Evolutionary conservation across 2,329 filamentous ascomycete genomes (phyloP), one percentile per base, ranked within the genome.

Genomic region (Sporothrix pallida): DNA sequence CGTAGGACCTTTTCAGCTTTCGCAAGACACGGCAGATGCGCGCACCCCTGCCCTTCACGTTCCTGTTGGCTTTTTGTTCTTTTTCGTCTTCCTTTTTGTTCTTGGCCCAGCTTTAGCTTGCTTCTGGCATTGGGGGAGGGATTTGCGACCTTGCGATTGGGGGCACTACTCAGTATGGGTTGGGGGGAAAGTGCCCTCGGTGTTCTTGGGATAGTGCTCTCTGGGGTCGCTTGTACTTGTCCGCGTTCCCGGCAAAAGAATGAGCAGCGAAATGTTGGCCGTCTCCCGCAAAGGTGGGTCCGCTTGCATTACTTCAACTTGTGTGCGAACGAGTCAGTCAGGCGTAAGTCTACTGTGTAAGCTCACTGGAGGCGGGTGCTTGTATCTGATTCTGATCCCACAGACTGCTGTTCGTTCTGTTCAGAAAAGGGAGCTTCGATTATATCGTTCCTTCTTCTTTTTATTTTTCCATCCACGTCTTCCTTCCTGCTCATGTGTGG

Each of bases 171-270:
- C 2, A 37, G 31, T 37, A 37, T 37, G 31, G 31, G 31, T 37
- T 37, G 31, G 31, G 31, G 31, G 31, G 31, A 37, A 37, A 26
- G 23, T 26, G 31, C 31, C 31, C 31, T 37, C 31, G 31, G 31
- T 37, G 31, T 37, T 37, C 4, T 37, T 37, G 31, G 31, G 31
- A 37, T 37, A 37, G 31, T 37, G 31, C 26, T 52, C 2, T n/a
- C 68, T 71, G 69, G 69, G 42, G 56, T 71, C 70, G 70, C 70
- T 71, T 71, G 70, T 71, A 44, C 70, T 71, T 50, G 70, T 63
- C 70, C 70, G 70, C 70, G 42, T 3, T 63, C 70, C 44, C 54
- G 56, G 67, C 67, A 71, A 60, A 60, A 31, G 20, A 37, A 37
- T 37, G 31, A 37, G 31, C 31, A 37, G 31, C 31, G 23, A 3